These are phyloP conservation scores for Hansenula lynferdii DNA, from an alignment of 1,139 yeast genomes.

Conservation along the genomic window DNA sequence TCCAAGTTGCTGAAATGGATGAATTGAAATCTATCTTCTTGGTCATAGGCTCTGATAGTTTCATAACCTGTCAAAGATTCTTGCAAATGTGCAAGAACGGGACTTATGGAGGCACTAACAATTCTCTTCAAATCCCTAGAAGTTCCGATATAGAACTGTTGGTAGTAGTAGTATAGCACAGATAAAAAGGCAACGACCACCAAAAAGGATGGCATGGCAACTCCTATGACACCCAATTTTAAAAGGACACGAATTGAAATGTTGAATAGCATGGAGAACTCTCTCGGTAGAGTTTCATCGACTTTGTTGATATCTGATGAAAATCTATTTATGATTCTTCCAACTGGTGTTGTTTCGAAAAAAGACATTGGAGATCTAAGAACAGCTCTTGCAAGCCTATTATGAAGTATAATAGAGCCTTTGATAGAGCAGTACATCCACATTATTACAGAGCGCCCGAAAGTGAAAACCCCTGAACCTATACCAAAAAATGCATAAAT, in stretches of 20 bases:
- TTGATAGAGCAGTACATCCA: slow-evolving; percentile 60
- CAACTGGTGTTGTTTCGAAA: slow-evolving; percentile 77
- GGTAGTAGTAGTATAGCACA: slow-evolving; percentile 46
- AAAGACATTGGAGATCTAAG: slow-evolving; percentile 71
- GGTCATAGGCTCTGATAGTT: slow-evolving; percentile 53
- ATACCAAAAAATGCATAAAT: slow-evolving; percentile 55
- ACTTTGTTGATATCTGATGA: slow-evolving; percentile 65
- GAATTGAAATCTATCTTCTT: slow-evolving; percentile 45
- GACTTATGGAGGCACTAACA: slow-evolving; percentile 47
- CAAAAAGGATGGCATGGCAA: slow-evolving; percentile 47
- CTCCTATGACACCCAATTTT: slow-evolving; percentile 46
- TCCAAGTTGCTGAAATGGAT: slow-evolving; percentile 58
- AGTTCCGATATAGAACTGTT: slow-evolving; percentile 45
- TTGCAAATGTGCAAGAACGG: slow-evolving; percentile 60
- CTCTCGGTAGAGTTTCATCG: slow-evolving; percentile 48
- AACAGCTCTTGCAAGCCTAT: slow-evolving; percentile 57
- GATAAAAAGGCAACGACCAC: slow-evolving; percentile 37
- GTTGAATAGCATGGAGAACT: slow-evolving; percentile 40
- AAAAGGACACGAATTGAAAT: slow-evolving; percentile 39
- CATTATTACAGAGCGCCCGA: slow-evolving; percentile 49
- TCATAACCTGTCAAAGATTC: slow-evolving; percentile 59
- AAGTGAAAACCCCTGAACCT: slow-evolving; percentile 43
- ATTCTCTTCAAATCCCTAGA: slow-evolving; percentile 55
- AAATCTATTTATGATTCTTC: slow-evolving; percentile 67
- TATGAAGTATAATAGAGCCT: slow-evolving; percentile 60